These are phyloP conservation scores for Salix viminalis DNA, from an alignment of 345 rosid genomes.

Conservation along the genomic window DNA sequence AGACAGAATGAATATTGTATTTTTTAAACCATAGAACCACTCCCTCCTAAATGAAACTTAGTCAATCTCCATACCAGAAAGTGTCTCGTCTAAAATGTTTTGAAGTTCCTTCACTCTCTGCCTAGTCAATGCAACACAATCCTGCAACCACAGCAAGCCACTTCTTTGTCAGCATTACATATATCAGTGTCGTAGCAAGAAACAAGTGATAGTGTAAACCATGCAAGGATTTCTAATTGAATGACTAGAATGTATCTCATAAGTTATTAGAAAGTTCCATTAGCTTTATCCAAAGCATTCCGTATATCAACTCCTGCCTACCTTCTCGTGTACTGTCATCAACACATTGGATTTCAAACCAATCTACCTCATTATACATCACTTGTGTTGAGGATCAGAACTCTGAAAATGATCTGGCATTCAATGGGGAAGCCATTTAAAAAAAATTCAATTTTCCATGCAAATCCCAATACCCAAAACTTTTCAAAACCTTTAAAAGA, in stretches of 20 bases:
- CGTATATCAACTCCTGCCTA: neutral
- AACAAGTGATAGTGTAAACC: neutral
- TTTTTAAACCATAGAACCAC: neutral
- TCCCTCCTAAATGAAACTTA: conserved; percentile 4
- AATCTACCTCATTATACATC: neutral
- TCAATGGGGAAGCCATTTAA: neutral
- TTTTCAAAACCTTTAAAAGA: neutral
- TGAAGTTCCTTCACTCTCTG: conserved; percentile 55
- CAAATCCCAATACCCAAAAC: neutral
- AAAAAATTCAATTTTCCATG: neutral
- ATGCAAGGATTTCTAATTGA: neutral
- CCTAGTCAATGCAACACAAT: conserved; percentile 53
- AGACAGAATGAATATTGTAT: neutral
- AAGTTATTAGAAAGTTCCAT: neutral
- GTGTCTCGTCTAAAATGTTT: conserved; percentile 47
- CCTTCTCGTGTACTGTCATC: neutral
- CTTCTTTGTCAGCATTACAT: neutral
- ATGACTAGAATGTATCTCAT: neutral
- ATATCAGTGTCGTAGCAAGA: neutral
- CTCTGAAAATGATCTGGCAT: neutral
- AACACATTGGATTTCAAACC: neutral
- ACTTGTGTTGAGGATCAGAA: neutral
- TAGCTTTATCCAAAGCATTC: neutral
- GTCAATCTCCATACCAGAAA: conserved; percentile 54
- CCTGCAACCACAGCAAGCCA: conserved; percentile 38